Evolutionary conservation across 306 rosid species (phyloP).

Genomic region (Glycine soja): DNA sequence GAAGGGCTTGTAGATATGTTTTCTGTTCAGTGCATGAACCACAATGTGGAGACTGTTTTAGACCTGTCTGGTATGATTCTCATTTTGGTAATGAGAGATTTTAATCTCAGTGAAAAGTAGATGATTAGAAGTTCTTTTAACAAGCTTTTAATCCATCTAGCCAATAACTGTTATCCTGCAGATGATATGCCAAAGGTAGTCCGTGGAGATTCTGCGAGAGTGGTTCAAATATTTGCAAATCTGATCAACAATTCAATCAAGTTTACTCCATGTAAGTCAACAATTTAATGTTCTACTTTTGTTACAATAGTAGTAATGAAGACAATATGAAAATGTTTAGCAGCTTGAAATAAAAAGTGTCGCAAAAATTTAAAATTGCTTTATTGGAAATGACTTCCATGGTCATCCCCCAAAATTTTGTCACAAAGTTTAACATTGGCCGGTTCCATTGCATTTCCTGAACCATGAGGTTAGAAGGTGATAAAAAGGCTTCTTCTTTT

Average conservation of each 20-base stretch:
- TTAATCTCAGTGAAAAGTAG: too few relatives aligned
- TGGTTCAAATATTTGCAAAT: constrained; percentile 95
- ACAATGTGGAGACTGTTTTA: constrained; percentile 93
- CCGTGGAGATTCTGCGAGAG: constrained; percentile 96
- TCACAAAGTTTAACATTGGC: background rate
- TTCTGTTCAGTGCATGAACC: constrained; percentile 96
- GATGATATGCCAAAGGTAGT: constrained; percentile 94
- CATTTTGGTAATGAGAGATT: background rate
- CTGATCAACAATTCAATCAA: constrained; percentile 95
- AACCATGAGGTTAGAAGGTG: constrained; percentile 9
- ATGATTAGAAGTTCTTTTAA: constrained; percentile 1
- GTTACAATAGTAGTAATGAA: background rate
- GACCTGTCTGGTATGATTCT: constrained; percentile 82
- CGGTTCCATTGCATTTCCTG: background rate
- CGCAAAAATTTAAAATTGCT: background rate
- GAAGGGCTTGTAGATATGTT: constrained; percentile 99
- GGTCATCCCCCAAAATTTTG: background rate
- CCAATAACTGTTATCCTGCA: constrained; percentile 48
- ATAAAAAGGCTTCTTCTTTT: constrained; percentile 41
- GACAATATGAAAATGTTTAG: constrained; percentile 19
- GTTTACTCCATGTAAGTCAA: constrained; percentile 87
- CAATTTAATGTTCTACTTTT: background rate
- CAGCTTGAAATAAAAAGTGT: background rate
- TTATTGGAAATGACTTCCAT: background rate
- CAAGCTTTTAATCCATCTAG: constrained; percentile 31